Evolutionary conservation across 208 protist genomes (phyloP).

Genomic region (Trypanosoma cruzi): DNA sequence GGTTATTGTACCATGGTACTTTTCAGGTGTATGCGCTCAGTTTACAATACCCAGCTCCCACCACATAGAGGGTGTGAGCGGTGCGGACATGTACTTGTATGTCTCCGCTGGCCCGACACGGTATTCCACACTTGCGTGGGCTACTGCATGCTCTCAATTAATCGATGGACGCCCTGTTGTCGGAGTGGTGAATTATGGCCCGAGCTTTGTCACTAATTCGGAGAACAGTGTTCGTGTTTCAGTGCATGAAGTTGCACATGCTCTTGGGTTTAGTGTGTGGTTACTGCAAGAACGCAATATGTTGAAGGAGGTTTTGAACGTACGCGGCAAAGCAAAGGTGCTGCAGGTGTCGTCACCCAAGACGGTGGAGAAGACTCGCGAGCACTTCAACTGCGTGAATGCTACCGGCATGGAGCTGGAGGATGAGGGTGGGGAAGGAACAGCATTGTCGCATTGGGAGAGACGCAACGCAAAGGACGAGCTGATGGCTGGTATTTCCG

Average conservation of each 20-base stretch:
- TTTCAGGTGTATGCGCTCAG: neutral
- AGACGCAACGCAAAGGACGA: too few species aligned
- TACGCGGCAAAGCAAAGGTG: slow-evolving; percentile 9
- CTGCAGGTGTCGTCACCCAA: too few species aligned
- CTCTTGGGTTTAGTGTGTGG: slow-evolving; percentile 31
- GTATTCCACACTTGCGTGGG: neutral
- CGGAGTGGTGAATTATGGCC: slow-evolving; percentile 27
- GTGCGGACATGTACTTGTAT: neutral
- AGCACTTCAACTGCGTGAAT: too few species aligned
- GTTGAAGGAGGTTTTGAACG: neutral
- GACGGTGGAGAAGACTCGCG: too few species aligned
- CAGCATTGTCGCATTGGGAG: too few species aligned
- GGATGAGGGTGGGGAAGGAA: too few species aligned
- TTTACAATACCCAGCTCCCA: neutral
- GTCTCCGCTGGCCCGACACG: neutral
- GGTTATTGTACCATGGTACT: neutral
- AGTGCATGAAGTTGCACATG: slow-evolving; percentile 42
- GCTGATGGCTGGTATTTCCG: too few species aligned
- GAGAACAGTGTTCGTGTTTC: slow-evolving; percentile 20
- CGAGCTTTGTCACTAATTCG: slow-evolving; percentile 3
- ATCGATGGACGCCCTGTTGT: slow-evolving; percentile 24
- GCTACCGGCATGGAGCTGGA: too few species aligned
- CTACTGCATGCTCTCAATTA: slow-evolving; percentile 42
- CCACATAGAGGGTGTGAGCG: neutral
- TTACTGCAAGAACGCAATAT: slow-evolving; percentile 1